These are phyloP conservation scores for Xerocomus potaroensis DNA, from an alignment of 768 basidiomycete genomes.

Conservation along the genomic window DNA sequence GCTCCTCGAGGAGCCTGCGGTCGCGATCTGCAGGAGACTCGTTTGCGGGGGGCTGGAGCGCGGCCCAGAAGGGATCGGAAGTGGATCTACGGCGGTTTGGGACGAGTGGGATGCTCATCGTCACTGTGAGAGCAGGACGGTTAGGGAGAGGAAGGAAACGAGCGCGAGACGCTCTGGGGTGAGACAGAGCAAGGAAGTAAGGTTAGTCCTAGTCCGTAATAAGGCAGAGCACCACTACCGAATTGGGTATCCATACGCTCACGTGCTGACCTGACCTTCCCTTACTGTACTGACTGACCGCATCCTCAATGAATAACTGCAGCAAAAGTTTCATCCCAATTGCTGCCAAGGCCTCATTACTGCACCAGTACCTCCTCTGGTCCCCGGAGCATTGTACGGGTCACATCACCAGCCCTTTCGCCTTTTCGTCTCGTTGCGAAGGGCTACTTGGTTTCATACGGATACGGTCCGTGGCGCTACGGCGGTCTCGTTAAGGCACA, in stretches of 20 bases:
- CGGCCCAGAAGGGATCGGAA: constrained; percentile 69
- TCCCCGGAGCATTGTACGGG: too few species aligned
- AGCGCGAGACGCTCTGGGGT: constrained; percentile 18
- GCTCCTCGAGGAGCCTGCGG: constrained; percentile 58
- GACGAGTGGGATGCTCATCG: constrained; percentile 28
- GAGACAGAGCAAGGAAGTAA: constrained; percentile 17
- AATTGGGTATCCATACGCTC: constrained; percentile 17
- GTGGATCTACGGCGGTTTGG: constrained; percentile 41
- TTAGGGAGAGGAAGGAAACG: constrained; percentile 1
- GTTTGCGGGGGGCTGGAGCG: constrained; percentile 64
- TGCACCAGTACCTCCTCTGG: too few species aligned
- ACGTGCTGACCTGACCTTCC: constrained; percentile 19
- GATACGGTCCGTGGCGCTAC: not conserved
- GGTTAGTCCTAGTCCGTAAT: constrained; percentile 7
- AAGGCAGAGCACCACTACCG: constrained; percentile 27
- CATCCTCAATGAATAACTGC: too few species aligned
- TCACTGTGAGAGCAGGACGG: constrained; percentile 4
- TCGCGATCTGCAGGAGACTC: constrained; percentile 69
- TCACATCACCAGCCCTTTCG: not conserved
- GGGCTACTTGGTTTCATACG: too few species aligned
- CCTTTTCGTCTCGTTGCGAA: not conserved
- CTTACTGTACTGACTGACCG: too few species aligned
- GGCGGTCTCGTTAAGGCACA: not conserved
- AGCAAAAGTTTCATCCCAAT: too few species aligned
- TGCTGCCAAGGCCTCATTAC: too few species aligned